Percentiles rank a stretch among this genome's conserved stretches.
Evolutionary conservation across 225 moss, liverwort and hornwort genomes (phyloP).

Genomic region (Pleurozium schreberi): DNA sequence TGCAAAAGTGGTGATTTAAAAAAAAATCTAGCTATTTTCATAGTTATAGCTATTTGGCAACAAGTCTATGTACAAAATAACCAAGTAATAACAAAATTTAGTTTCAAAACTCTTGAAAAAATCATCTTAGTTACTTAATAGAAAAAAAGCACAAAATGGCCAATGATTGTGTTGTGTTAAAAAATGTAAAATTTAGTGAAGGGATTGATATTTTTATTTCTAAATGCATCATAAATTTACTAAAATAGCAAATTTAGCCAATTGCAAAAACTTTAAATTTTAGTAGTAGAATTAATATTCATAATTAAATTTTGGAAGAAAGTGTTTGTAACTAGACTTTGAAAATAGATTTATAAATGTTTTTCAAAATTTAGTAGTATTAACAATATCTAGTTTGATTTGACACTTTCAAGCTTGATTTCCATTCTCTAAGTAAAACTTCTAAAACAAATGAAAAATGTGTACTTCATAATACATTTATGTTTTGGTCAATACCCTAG

Average conservation of each 20-base stretch:
- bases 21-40: not conserved
- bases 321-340: not conserved
- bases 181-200: not conserved
- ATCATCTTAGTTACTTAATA: not conserved
- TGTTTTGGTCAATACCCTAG: too few species aligned
- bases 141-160: not conserved
- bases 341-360: not conserved
- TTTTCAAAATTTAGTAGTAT: not conserved
- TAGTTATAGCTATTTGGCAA: too few species aligned
- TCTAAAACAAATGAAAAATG: not conserved
- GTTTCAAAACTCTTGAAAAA: not conserved
- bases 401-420: not conserved
- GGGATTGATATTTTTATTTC: too few species aligned
- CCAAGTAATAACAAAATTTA: not conserved
- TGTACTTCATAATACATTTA: not conserved
- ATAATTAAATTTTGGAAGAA: too few species aligned
- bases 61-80: fast-evolving
- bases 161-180: too few species aligned
- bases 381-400: too few species aligned
- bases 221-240: not conserved
- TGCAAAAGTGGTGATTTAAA: not conserved
- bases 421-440: not conserved
- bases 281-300: too few species aligned
- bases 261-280: not conserved
- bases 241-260: too few species aligned